phyloP scores from a whole-genome alignment of 257 asterid species.

The Nicotiana obtusifolia region DNA sequence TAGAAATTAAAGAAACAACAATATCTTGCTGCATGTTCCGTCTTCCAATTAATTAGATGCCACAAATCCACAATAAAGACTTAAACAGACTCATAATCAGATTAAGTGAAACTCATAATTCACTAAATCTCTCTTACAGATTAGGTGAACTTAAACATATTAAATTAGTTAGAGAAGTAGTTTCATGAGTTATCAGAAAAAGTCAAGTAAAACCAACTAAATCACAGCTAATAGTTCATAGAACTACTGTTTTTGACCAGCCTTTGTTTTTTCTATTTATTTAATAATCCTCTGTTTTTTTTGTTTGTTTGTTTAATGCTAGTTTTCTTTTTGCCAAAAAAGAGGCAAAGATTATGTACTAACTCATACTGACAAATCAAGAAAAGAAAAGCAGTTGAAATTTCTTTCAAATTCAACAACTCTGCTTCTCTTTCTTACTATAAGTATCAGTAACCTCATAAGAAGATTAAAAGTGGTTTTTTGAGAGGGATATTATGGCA shows the following conservation, averaged over 20 bases:
- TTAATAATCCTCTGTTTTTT: neutral
- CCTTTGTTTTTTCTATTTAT: neutral
- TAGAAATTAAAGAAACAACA: neutral
- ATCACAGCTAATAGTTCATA: neutral
- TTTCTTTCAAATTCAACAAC: neutral
- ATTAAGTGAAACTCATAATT: neutral
- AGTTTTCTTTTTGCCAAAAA: neutral
- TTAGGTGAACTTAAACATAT: slow-evolving; percentile 2
- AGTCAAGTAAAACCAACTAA: slow-evolving; percentile 6
- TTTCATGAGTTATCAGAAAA: neutral
- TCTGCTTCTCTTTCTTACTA: neutral
- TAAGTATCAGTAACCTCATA: neutral
- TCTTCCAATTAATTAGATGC: neutral
- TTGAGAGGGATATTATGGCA: slow-evolving; percentile 3
- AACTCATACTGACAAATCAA: no score
- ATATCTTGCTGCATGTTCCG: neutral
- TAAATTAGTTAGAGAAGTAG: slow-evolving; percentile 4
- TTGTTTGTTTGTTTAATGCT: neutral
- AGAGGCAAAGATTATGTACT: neutral
- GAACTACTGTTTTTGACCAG: neutral
- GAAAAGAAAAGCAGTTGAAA: neutral
- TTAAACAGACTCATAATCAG: neutral
- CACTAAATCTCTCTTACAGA: neutral
- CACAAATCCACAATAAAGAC: neutral
- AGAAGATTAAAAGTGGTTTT: neutral